Conservation (phyloP, 352 stramenopile species). For the Plasmopara halstedii region DNA sequence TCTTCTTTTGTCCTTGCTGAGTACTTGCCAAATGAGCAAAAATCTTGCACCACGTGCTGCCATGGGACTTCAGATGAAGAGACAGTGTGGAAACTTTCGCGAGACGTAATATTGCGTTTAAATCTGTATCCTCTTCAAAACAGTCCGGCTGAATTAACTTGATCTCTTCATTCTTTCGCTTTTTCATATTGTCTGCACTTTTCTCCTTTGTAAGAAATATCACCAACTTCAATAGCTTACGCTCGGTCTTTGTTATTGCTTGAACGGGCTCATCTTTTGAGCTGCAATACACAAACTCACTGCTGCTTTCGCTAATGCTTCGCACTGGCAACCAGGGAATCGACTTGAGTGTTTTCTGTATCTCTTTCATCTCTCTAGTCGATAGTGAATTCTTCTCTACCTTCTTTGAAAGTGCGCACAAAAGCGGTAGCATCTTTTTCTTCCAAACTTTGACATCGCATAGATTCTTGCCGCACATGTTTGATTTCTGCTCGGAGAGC, state of each 20-base stretch:
- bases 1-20: conserved; percentile 12
- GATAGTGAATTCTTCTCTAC: conserved; percentile 34
- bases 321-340: conserved; percentile 30
- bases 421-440: conserved; percentile 31
- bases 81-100: conserved; percentile 24
- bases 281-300: conserved; percentile 15
- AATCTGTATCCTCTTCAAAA: conserved; percentile 5
- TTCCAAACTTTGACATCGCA: conserved; percentile 24
- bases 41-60: conserved; percentile 30
- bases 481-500: conserved; percentile 11
- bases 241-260: conserved; percentile 24
- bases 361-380: conserved; percentile 28
- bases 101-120: conserved; percentile 31
- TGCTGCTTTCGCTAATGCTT: conserved; percentile 3
- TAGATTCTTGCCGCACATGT: conserved; percentile 4
- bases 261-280: conserved; percentile 26
- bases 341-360: conserved; percentile 40
- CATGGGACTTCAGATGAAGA: conserved; percentile 17
- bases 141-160: conserved; percentile 25
- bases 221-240: conserved; percentile 34
- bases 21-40: conserved; percentile 6
- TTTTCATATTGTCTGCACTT: background rate
- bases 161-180: conserved; percentile 11
- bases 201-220: conserved; percentile 16
- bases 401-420: conserved; percentile 33